Percentiles rank a stretch among this genome's conserved stretches.
Conservation (phyloP, 805 yeast genomes). For the Barnettozyma sp. region DNA sequence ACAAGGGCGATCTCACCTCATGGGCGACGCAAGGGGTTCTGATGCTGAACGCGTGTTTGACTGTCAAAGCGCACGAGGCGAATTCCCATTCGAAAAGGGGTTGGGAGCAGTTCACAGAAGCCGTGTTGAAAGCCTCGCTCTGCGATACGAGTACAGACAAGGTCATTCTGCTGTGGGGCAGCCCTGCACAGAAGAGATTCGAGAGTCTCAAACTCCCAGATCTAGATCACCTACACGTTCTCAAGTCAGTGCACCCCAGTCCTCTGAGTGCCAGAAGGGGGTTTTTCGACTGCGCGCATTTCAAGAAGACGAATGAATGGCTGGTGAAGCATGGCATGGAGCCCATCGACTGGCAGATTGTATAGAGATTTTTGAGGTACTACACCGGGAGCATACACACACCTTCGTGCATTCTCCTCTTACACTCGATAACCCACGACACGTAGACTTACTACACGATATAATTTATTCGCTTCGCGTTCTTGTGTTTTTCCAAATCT, state of each 20-base stretch:
- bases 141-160: constrained; percentile 22
- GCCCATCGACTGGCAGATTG: constrained; percentile 62
- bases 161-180: constrained; percentile 31
- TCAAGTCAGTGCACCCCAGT: constrained; percentile 86
- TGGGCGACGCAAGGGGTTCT: constrained; percentile 91
- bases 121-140: constrained; percentile 58
- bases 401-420: too few relatives aligned
- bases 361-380: too few relatives aligned
- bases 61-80: constrained; percentile 90
- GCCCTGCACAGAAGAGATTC: constrained; percentile 37
- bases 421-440: too few relatives aligned
- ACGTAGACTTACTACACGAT: too few relatives aligned
- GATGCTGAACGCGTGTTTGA: constrained; percentile 78
- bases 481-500: too few relatives aligned
- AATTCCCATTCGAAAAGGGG: constrained; percentile 87
- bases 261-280: constrained; percentile 90
- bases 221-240: constrained; percentile 36
- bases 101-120: constrained; percentile 87
- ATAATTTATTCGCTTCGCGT: too few relatives aligned
- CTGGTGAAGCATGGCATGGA: constrained; percentile 34
- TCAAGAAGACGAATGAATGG: constrained; percentile 75
- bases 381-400: too few relatives aligned
- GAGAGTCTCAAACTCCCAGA: constrained; percentile 24
- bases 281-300: constrained; percentile 73
- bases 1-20: constrained; percentile 50